Percentiles rank a stretch among this genome's conserved stretches.
Conservation (phyloP, 2,329 filamentous ascomycete species). For the Cordyceps tenuipes region DNA sequence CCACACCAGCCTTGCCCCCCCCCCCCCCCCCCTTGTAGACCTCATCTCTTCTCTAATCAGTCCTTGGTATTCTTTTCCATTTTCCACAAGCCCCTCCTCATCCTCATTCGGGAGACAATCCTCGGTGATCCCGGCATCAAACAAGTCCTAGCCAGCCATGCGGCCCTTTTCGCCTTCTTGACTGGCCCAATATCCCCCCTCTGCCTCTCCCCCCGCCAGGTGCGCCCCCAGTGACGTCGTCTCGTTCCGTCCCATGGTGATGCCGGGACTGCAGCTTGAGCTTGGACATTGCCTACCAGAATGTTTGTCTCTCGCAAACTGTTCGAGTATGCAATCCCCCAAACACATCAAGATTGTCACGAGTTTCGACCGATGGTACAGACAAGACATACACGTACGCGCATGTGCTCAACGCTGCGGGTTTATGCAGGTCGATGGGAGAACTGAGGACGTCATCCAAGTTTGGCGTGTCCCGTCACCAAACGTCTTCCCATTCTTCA, state of each 20-base stretch:
- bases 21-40: background rate
- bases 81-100: background rate
- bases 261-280: no score
- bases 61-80: background rate
- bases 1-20: background rate
- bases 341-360: no score
- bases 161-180: background rate
- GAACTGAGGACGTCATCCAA: background rate
- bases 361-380: background rate
- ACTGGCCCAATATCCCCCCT: background rate
- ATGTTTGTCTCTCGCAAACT: no score
- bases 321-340: no score
- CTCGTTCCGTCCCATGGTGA: background rate
- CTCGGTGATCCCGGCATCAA: background rate
- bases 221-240: conserved; percentile 1
- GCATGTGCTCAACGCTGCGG: background rate
- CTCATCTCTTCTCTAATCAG: background rate
- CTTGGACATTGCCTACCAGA: no score
- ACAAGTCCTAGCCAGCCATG: conserved; percentile 6
- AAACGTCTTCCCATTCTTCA: background rate
- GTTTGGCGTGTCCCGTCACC: background rate
- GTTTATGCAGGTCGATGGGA: background rate
- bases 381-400: no score
- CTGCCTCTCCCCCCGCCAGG: conserved; percentile 8
- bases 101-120: background rate